Conservation (phyloP, 2,329 filamentous ascomycete genomes). For the Endoconidiophora polonica region DNA sequence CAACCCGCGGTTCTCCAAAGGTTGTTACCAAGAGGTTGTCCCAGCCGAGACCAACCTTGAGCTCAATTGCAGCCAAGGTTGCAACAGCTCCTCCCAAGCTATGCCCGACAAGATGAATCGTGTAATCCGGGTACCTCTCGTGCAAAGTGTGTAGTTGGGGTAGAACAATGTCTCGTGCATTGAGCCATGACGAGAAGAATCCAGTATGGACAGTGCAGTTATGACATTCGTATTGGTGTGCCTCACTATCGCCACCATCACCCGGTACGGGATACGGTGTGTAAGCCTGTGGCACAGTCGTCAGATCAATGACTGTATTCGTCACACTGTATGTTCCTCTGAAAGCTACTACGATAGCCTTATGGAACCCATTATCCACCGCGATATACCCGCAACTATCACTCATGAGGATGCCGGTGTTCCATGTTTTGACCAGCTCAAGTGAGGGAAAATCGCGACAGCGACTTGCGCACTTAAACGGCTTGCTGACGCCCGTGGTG, state of each 20-base stretch:
- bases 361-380: constrained; percentile 46
- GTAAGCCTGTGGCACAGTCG: constrained; percentile 78
- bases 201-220: constrained; percentile 91
- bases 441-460: constrained; percentile 72
- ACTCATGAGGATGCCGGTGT: constrained; percentile 69
- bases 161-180: constrained; percentile 53
- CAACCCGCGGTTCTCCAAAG: constrained; percentile 69
- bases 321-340: constrained; percentile 87
- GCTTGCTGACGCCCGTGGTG: constrained; percentile 60
- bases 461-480: constrained; percentile 71
- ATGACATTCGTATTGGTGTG: constrained; percentile 38
- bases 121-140: constrained; percentile 49
- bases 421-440: constrained; percentile 71
- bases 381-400: constrained; percentile 92
- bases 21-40: constrained; percentile 63
- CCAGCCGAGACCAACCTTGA: constrained; percentile 57
- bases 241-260: constrained; percentile 19
- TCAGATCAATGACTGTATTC: constrained; percentile 81
- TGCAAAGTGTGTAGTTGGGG: constrained; percentile 45
- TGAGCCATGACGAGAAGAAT: constrained; percentile 72
- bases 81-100: constrained; percentile 87
- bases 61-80: constrained; percentile 68
- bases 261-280: constrained; percentile 59
- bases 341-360: constrained; percentile 66
- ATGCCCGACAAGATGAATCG: constrained; percentile 70